phyloP scores from a whole-genome alignment of 2,329 filamentous ascomycete species.

The Alternaria angustiovoidea region DNA sequence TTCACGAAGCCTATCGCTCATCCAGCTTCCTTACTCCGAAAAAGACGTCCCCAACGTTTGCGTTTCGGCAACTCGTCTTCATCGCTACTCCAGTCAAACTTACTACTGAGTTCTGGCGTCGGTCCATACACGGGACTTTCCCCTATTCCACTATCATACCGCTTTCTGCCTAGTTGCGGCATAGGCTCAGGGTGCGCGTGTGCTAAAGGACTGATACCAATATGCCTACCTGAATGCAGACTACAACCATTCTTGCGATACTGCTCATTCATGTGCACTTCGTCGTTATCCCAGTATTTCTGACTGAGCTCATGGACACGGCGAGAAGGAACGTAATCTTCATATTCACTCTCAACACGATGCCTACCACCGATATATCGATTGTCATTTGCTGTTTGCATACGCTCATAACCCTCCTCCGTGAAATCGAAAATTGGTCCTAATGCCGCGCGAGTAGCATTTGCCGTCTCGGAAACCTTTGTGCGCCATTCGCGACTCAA shows the following conservation, averaged over 20 bases:
- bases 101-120: not conserved
- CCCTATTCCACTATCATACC: not conserved
- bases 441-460: conserved; percentile 23
- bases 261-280: conserved; percentile 5
- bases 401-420: conserved; percentile 3
- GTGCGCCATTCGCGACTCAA: conserved; percentile 9
- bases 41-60: not conserved
- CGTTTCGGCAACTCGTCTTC: not conserved
- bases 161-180: not conserved
- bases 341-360: not conserved
- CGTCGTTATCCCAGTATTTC: conserved; percentile 21
- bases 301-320: conserved; percentile 28
- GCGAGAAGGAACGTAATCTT: conserved; percentile 14
- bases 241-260: not conserved
- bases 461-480: conserved; percentile 15
- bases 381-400: not conserved
- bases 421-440: conserved; percentile 19
- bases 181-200: not conserved
- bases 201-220: not conserved
- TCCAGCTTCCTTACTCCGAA: not conserved
- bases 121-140: not conserved
- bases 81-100: conserved; percentile 1
- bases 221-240: not conserved
- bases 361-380: not conserved
- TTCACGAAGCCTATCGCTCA: not conserved